These are phyloP conservation scores for Tillandsia leiboldiana DNA, from an alignment of 176 grass and related monocot species.

Conservation along the genomic window DNA sequence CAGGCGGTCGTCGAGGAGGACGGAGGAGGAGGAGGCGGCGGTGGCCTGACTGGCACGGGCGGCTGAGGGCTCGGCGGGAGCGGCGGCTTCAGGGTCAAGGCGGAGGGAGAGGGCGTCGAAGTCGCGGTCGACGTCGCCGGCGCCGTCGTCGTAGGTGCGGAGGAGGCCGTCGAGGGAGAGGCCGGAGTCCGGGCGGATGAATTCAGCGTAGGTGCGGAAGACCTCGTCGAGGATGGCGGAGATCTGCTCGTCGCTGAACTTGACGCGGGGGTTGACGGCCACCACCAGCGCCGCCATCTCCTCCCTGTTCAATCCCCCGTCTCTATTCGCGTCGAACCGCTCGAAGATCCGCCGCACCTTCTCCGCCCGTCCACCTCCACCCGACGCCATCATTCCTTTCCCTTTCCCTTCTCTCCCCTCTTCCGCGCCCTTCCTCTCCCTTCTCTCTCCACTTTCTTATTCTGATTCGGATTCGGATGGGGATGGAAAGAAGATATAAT, in stretches of 20 bases:
- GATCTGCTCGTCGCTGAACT: constrained; percentile 2
- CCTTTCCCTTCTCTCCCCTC: background rate
- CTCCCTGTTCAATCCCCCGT: background rate
- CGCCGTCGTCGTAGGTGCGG: background rate
- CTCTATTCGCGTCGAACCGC: constrained; percentile 1
- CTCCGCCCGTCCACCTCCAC: background rate
- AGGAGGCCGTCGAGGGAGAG: background rate
- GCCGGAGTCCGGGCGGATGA: background rate
- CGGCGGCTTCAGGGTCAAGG: constrained; percentile 17
- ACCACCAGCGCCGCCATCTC: constrained; percentile 7
- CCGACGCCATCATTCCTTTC: background rate
- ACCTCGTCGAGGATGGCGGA: constrained; percentile 3
- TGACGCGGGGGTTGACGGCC: background rate
- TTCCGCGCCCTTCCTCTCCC: background rate
- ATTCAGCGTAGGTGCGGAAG: background rate
- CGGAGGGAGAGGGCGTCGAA: constrained; percentile 33
- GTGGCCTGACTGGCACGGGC: background rate
- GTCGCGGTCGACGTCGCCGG: constrained; percentile 7
- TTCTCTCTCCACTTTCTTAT: no score
- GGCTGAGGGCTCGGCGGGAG: background rate
- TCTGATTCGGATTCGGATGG: no score
- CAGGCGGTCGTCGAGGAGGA: constrained; percentile 51
- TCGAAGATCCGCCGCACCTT: constrained; percentile 5
- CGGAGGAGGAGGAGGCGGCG: constrained; percentile 20
- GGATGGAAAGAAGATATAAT: no score